Evolutionary conservation across 2,329 filamentous ascomycete species (phyloP), one percentile per base, ranked within the genome.

Genomic region (Exserohilum rostratum): DNA sequence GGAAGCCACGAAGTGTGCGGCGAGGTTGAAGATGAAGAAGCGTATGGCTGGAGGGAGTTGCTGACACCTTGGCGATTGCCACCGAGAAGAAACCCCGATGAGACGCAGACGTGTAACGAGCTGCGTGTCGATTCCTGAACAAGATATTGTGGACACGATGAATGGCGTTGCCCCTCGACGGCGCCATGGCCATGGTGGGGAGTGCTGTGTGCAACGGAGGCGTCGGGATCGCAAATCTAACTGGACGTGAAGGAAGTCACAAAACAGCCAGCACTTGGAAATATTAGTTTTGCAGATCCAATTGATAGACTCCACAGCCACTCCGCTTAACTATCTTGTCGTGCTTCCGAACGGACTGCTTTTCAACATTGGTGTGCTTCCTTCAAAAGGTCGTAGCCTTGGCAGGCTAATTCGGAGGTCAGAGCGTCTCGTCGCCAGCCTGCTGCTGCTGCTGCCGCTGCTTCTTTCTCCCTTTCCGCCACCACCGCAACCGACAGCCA

Each of bases 101-200:
- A 35, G 37, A 22, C n/a, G 13, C 17, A 37, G 4, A 2, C n/a
- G 15, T n/a, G n/a, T n/a, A 9, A 9, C 12, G 20, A n/a, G 2
- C 18, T 20, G 40, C 22, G 27, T 18, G 29, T 13, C 9, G 11
- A 30, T n/a, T 37, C 40, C 2, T 25, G 12, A n/a, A 39, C 31
- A 45, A 46, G 15, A 57, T 6, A 9, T 17, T 34, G 29, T 31
- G 48, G 29, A 31, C 15, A 5, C 7, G 22, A 12, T 17, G 37
- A 18, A 53, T 47, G 13, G 29, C 40, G 22, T 34, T 6, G 10
- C 62, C 62, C 40, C 62, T 62, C 13, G 61, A 64, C 11, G 62
- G 62, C 42, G 62, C 62, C 61, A 65, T 65, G 31, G 7, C 7
- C 22, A 31, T 46, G n/a, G 25, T 50, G 9, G 44, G 11, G 44